Percentiles rank a stretch among this genome's conserved stretches.
Conservation (phyloP, 345 rosid genomes). For the Moringa oleifera region DNA sequence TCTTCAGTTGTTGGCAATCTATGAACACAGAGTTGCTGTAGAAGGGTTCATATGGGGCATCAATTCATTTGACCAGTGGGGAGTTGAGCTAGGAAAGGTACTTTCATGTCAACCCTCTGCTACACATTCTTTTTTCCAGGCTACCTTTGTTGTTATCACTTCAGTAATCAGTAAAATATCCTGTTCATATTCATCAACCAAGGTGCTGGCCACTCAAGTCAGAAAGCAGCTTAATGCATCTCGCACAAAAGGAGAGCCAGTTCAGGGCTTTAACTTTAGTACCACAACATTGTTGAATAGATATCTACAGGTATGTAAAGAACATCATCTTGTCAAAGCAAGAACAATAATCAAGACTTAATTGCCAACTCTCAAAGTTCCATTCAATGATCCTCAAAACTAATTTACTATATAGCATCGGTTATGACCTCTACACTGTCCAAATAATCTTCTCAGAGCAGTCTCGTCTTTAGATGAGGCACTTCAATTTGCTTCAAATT, state of each 20-base stretch:
- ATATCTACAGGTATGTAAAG: slow-evolving; percentile 62
- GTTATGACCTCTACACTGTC: no score
- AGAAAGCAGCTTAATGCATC: slow-evolving; percentile 82
- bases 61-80: slow-evolving; percentile 99
- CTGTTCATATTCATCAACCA: slow-evolving; percentile 16
- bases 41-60: slow-evolving; percentile 97
- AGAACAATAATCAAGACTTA: not conserved
- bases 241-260: slow-evolving; percentile 55
- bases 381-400: not conserved
- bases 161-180: not conserved
- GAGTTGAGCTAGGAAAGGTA: slow-evolving; percentile 98
- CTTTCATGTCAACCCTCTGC: not conserved
- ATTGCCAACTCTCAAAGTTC: not conserved
- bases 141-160: not conserved
- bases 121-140: not conserved
- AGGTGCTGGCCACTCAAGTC: slow-evolving; percentile 87
- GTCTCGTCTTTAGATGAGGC: not conserved
- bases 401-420: no score
- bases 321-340: not conserved
- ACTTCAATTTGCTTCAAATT: no score
- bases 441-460: not conserved
- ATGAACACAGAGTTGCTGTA: slow-evolving; percentile 92
- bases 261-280: slow-evolving; percentile 84
- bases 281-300: slow-evolving; percentile 63
- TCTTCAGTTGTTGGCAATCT: slow-evolving; percentile 76